Percentiles rank a stretch among this genome's conserved stretches.
Conservation (phyloP, 768 basidiomycete genomes). For the Mycena latifolia region DNA sequence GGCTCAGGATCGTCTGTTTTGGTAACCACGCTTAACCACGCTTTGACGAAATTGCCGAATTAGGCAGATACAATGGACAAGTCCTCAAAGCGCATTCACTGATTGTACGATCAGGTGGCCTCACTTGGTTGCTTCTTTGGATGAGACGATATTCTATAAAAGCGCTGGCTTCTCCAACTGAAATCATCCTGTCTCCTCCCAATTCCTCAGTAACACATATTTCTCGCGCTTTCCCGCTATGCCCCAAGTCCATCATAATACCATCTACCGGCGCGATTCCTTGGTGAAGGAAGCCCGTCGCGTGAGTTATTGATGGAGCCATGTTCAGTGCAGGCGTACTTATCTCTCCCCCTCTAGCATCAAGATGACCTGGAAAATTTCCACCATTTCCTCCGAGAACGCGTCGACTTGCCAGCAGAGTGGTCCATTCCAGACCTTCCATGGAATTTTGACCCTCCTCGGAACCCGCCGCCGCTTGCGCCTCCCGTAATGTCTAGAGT, state of each 20-base stretch:
- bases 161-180: background rate
- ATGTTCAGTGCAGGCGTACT: too few relatives aligned
- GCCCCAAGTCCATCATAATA: background rate
- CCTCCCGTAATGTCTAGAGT: background rate
- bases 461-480: background rate
- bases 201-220: background rate
- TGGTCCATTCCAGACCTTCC: background rate
- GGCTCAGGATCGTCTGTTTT: too few relatives aligned
- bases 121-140: background rate
- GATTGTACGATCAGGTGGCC: background rate
- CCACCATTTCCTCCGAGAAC: background rate
- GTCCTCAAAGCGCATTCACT: background rate
- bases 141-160: background rate
- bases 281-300: background rate
- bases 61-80: background rate
- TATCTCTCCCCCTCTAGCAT: background rate
- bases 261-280: background rate
- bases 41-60: background rate
- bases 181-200: background rate
- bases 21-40: too few relatives aligned
- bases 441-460: background rate
- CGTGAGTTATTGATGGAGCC: background rate
- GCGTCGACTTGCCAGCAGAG: background rate
- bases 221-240: background rate
- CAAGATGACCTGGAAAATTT: background rate